Evolutionary conservation across 768 basidiomycete genomes (phyloP).

Genomic region (Termitomyces sp.): DNA sequence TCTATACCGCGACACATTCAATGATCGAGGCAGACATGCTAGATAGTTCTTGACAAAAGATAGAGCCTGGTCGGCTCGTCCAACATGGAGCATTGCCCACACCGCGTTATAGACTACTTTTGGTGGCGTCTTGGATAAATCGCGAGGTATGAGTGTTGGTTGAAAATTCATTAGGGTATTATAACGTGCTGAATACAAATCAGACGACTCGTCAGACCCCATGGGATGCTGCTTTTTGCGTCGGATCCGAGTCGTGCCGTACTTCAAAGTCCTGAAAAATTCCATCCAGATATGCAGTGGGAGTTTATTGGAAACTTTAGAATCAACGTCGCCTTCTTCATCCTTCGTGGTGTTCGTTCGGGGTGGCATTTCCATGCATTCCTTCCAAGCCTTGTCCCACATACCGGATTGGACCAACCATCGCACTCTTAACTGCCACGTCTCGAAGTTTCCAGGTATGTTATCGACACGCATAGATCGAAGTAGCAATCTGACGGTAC

Average conservation of each 20-base stretch:
- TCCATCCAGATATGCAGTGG: conserved; percentile 25
- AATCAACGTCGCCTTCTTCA: not conserved
- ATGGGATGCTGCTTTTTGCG: not conserved
- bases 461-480: conserved; percentile 37
- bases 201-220: not conserved
- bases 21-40: conserved; percentile 35
- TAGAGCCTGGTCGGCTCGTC: conserved; percentile 32
- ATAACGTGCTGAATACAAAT: conserved; percentile 22
- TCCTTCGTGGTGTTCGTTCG: conserved; percentile 9
- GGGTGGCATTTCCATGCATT: conserved; percentile 19
- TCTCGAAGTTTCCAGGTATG: conserved; percentile 44
- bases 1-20: conserved; percentile 28
- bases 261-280: conserved; percentile 42
- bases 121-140: conserved; percentile 30
- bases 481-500: conserved; percentile 41
- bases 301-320: conserved; percentile 8
- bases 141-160: conserved; percentile 29
- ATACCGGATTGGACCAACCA: conserved; percentile 48
- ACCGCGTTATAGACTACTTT: conserved; percentile 41
- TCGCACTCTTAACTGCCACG: conserved; percentile 51
- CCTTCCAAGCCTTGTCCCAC: conserved; percentile 56
- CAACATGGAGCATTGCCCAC: conserved; percentile 37
- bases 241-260: conserved; percentile 22
- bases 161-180: conserved; percentile 35
- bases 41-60: conserved; percentile 46